phyloP scores from a whole-genome alignment of 495 filamentous ascomycete genomes.

The Bathelium albidoporum region DNA sequence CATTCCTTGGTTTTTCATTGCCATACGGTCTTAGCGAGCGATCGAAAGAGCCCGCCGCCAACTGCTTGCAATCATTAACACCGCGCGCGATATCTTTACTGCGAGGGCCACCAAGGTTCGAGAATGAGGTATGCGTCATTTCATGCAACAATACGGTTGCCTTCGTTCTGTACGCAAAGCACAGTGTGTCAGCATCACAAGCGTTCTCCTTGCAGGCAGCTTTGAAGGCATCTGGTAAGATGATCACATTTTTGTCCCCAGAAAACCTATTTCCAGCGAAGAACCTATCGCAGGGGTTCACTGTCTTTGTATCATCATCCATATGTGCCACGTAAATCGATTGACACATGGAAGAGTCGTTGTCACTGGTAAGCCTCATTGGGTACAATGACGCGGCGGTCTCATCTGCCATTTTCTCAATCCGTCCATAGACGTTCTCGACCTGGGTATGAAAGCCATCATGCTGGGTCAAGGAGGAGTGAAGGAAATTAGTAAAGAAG shows the following conservation, averaged over 20 bases:
- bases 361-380: neutral
- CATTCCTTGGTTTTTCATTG: neutral
- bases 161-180: neutral
- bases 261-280: neutral
- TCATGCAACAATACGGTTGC: neutral
- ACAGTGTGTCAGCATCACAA: neutral
- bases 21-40: neutral
- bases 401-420: neutral
- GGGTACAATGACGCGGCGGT: neutral
- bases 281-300: neutral
- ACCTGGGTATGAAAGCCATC: neutral
- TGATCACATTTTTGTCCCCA: too few relatives aligned
- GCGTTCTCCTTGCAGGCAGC: neutral
- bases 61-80: neutral
- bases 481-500: neutral
- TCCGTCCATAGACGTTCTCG: neutral
- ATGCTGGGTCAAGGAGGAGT: neutral
- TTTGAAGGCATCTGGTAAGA: neutral
- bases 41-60: neutral
- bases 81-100: neutral
- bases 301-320: neutral
- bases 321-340: neutral
- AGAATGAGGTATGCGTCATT: neutral
- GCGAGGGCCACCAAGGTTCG: neutral
- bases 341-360: neutral